These are phyloP conservation scores for Paspalum notatum DNA, from an alignment of 176 grass and related monocot genomes.

Conservation along the genomic window DNA sequence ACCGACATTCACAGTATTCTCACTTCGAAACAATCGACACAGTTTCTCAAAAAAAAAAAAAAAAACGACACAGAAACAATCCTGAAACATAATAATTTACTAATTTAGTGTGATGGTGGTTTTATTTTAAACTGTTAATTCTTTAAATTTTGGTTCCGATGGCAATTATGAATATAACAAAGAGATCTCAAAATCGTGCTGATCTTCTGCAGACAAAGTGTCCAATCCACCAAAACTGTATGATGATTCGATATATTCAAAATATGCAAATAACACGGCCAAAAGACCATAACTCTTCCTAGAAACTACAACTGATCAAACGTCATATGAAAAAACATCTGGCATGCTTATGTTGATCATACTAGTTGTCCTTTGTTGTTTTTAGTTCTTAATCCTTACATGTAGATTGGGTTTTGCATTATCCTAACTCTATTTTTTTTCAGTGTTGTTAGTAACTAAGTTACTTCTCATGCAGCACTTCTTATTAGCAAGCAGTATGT, in stretches of 20 bases:
- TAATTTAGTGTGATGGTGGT: neutral
- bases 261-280: neutral
- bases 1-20: neutral
- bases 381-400: slow-evolving; percentile 7
- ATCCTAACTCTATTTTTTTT: slow-evolving; percentile 23
- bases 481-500: slow-evolving; percentile 91
- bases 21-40: neutral
- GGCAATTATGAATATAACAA: neutral
- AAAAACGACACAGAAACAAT: neutral
- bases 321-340: neutral
- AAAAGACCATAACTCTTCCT: neutral
- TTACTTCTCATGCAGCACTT: slow-evolving; percentile 70
- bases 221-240: neutral
- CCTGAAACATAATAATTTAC: neutral
- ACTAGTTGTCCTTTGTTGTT: neutral
- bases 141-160: neutral
- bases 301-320: neutral
- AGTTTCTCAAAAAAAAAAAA: too few species aligned
- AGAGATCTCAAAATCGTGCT: neutral
- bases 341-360: neutral
- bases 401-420: slow-evolving; percentile 26
- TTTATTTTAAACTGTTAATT: slow-evolving; percentile 10
- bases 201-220: neutral
- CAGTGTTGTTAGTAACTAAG: slow-evolving; percentile 27
- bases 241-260: neutral